phyloP scores from a whole-genome alignment of 2,329 filamentous ascomycete genomes.

The Pochonia chlamydosporia region DNA sequence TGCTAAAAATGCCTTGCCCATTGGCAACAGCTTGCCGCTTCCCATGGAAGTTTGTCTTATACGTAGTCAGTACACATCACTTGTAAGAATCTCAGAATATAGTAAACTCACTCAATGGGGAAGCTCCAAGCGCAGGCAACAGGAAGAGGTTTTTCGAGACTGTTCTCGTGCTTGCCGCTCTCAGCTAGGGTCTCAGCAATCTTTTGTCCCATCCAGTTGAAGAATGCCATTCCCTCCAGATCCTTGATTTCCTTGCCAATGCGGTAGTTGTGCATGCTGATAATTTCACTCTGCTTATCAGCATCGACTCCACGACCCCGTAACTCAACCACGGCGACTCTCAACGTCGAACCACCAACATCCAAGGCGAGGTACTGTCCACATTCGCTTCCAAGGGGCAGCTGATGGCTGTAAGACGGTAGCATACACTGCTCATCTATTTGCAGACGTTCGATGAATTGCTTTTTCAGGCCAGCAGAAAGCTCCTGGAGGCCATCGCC shows the following conservation, averaged over 20 bases:
- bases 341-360: slow-evolving; percentile 63
- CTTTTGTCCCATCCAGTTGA: slow-evolving; percentile 61
- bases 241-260: slow-evolving; percentile 51
- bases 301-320: slow-evolving; percentile 34
- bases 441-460: slow-evolving; percentile 48
- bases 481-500: slow-evolving; percentile 40
- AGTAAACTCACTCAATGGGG: slow-evolving; percentile 56
- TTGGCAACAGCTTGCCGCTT: slow-evolving; percentile 51
- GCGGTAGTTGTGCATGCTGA: slow-evolving; percentile 49
- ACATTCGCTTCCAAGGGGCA: slow-evolving; percentile 53
- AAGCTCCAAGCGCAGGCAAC: slow-evolving; percentile 65
- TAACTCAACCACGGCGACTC: slow-evolving; percentile 59
- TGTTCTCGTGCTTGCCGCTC: slow-evolving; percentile 31
- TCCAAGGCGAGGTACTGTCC: slow-evolving; percentile 59
- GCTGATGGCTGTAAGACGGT: slow-evolving; percentile 58
- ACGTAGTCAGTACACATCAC: slow-evolving; percentile 18
- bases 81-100: not conserved
- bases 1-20: slow-evolving; percentile 63
- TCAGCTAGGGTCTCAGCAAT: slow-evolving; percentile 51
- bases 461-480: slow-evolving; percentile 43
- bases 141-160: slow-evolving; percentile 39
- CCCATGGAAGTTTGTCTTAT: slow-evolving; percentile 58
- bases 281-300: slow-evolving; percentile 42
- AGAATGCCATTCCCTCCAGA: slow-evolving; percentile 54
- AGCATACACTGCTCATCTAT: slow-evolving; percentile 55